Evolutionary conservation across 352 stramenopile species (phyloP).

Genomic region (Globisporangium carolinianum): DNA sequence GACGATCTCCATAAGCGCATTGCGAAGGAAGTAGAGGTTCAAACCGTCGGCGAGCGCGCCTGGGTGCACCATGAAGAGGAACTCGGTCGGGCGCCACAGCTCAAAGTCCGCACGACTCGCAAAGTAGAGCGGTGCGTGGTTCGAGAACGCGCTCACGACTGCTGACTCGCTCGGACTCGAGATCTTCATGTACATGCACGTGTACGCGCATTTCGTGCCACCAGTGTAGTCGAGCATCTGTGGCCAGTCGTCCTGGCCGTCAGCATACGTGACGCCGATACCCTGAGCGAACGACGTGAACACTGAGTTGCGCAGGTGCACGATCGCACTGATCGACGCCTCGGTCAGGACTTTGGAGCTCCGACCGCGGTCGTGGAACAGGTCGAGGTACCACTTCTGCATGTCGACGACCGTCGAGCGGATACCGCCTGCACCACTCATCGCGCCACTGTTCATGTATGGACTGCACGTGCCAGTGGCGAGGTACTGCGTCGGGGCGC

Average conservation of each 20-base stretch:
- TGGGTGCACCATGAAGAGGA: neutral
- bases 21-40: neutral
- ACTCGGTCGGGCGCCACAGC: constrained; percentile 18
- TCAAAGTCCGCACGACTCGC: constrained; percentile 21
- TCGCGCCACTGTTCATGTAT: constrained; percentile 25
- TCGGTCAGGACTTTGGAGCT: constrained; percentile 34
- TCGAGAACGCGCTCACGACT: constrained; percentile 33
- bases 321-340: constrained; percentile 32
- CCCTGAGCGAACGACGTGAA: constrained; percentile 32
- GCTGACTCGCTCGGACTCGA: constrained; percentile 17
- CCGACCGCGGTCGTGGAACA: constrained; percentile 31
- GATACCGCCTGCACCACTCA: constrained; percentile 25
- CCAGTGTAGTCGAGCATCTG: constrained; percentile 33
- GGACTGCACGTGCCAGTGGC: constrained; percentile 42
- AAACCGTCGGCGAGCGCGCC: neutral
- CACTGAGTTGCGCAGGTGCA: constrained; percentile 29
- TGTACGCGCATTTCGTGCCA: constrained; percentile 33
- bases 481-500: constrained; percentile 13
- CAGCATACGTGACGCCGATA: constrained; percentile 25
- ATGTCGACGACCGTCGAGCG: constrained; percentile 46
- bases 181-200: constrained; percentile 42
- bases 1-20: neutral
- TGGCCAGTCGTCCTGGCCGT: constrained; percentile 22
- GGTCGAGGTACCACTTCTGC: constrained; percentile 43
- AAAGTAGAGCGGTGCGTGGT: constrained; percentile 31